Base-by-base conservation (phyloP, 2,329 filamentous ascomycete species). In the Talaromyces atroroseus region DNA sequence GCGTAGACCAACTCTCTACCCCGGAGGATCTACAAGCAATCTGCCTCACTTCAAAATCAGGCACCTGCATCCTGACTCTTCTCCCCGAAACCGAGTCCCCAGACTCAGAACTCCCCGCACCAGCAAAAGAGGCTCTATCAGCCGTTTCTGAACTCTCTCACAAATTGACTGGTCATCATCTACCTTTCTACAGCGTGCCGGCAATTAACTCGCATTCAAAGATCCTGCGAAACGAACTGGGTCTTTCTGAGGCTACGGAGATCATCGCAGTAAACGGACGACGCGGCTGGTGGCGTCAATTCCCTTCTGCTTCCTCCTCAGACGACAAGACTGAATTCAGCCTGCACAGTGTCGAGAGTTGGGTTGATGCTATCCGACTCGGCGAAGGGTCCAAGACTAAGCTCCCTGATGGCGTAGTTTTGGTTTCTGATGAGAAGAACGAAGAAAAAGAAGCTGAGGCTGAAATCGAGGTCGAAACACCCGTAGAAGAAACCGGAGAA, bases 321-420 rank as follows among this genome's bases (percentile, higher is more conserved):
- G 83, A 81, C 6, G 71, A 74, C 8, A 70, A 74, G 16, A 85
- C 84, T 46, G 82, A 81, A 54, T 74, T 66, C 47, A 63, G 65
- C 3, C 68, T 79, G 23, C 77, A 81, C 54, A 82, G 80, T 24
- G 76, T 99, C 29, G 90, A 96, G 75, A 76, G 78, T 60, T 99
- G 92, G 90, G 83, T 99, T 58, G 94, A 99, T 66, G 81, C 83
- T n/a, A 90, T 97, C 60, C 86, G 90, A 38, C 81, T 99, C 79
- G 90, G 92, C 52, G 92, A 97, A 68, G 88, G 90, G 2, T 76
- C 81, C 58, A 96, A 92, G 79, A 80, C 85, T 65, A 89, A 86
- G 75, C 71, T 94, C 44, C 88, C 89, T 0, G 80, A 82, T 58
- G 81, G 79, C 1, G 65, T 89, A 44, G 67, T 87, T 32, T 68